Evolutionary conservation across 768 basidiomycete genomes (phyloP).

Genomic region (Myochromella boudieri): DNA sequence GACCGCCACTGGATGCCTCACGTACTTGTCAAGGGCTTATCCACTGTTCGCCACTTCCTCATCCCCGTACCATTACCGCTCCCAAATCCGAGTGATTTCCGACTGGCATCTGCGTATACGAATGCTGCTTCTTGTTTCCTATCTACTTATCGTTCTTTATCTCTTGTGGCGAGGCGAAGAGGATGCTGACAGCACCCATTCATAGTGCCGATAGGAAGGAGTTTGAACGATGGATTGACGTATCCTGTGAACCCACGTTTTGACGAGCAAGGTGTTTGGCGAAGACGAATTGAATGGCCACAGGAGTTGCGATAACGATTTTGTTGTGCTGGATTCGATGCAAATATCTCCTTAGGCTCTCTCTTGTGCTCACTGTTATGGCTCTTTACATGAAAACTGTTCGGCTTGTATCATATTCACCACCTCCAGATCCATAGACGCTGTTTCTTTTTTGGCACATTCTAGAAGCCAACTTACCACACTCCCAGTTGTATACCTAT

Average conservation of each 20-base stretch:
- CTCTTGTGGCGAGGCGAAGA: not conserved
- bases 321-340: no score
- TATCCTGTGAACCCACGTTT: slow-evolving; percentile 76
- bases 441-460: no score
- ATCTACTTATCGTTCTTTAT: slow-evolving; percentile 6
- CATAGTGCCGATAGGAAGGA: slow-evolving; percentile 53
- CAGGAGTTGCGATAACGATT: slow-evolving; percentile 50
- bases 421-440: no score
- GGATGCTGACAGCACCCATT: slow-evolving; percentile 29
- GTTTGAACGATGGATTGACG: slow-evolving; percentile 54
- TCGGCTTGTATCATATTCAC: no score
- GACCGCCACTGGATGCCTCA: not conserved
- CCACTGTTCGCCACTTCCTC: not conserved
- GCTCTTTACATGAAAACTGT: no score
- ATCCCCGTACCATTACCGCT: not conserved
- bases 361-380: no score
- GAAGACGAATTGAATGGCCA: slow-evolving; percentile 71
- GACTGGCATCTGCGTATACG: slow-evolving; percentile 7
- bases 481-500: no score
- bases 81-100: slow-evolving; percentile 14
- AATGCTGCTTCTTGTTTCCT: slow-evolving; percentile 6
- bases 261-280: slow-evolving; percentile 65
- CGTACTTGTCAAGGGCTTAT: not conserved
- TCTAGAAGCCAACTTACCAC: no score
- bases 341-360: no score